Conservation (phyloP, 805 yeast species). For the Lipomyces kockii region DNA sequence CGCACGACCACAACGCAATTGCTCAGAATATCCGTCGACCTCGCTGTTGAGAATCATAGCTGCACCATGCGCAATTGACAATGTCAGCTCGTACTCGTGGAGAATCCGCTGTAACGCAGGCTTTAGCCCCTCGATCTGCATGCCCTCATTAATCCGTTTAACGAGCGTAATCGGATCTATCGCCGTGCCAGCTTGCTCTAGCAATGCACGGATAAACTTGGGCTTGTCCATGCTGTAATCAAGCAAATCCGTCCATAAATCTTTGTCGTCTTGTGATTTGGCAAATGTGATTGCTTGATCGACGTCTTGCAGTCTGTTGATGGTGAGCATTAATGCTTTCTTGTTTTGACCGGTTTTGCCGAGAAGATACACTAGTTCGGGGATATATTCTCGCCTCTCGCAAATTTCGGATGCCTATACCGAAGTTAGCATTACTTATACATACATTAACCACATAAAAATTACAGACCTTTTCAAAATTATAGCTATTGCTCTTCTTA, state of each 20-base stretch:
- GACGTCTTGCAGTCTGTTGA: conserved; percentile 78
- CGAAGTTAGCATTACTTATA: not conserved
- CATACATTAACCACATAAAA: not conserved
- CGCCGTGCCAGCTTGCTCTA: conserved; percentile 62
- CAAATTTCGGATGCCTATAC: conserved; percentile 66
- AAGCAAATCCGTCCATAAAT: conserved; percentile 79
- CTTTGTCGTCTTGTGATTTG: conserved; percentile 64
- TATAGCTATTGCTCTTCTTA: conserved; percentile 58
- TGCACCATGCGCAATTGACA: conserved; percentile 35
- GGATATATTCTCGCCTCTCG: conserved; percentile 55
- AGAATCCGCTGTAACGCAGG: conserved; percentile 64
- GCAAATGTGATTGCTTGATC: conserved; percentile 81
- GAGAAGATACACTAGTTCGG: conserved; percentile 79
- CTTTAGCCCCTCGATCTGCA: conserved; percentile 68
- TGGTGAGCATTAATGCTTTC: conserved; percentile 75
- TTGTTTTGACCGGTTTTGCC: conserved; percentile 82
- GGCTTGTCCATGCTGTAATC: conserved; percentile 74
- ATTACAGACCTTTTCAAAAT: conserved; percentile 53
- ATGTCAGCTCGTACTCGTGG: conserved; percentile 59
- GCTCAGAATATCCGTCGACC: conserved; percentile 29
- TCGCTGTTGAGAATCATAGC: conserved; percentile 19
- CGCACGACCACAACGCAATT: conserved; percentile 31
- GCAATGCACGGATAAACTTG: conserved; percentile 71
- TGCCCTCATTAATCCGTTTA: conserved; percentile 62
- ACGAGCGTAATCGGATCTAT: conserved; percentile 74